phyloP scores from a whole-genome alignment of 805 yeast species.

The Naumovozyma baii region DNA sequence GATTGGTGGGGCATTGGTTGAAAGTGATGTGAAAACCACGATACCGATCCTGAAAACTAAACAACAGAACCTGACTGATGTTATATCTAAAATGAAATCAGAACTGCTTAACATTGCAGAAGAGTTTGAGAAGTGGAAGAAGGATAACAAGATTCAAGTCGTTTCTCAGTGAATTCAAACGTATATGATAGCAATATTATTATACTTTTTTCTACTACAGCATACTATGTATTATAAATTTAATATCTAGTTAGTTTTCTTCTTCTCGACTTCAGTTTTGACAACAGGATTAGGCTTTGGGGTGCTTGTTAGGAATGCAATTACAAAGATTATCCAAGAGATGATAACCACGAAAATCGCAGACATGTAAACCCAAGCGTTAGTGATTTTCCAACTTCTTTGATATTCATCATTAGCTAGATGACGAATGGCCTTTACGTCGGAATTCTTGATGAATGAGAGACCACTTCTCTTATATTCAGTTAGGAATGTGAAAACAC shows the following conservation, averaged over 20 bases:
- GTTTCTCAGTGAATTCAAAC: slow-evolving; percentile 17
- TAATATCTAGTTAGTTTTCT: too few species aligned
- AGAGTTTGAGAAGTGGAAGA: slow-evolving; percentile 29
- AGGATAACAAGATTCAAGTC: slow-evolving; percentile 29
- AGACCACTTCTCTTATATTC: slow-evolving; percentile 74
- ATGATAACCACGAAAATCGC: slow-evolving; percentile 58
- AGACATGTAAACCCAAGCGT: slow-evolving; percentile 83
- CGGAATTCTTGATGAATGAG: slow-evolving; percentile 53
- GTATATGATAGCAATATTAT: too few species aligned
- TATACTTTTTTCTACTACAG: too few species aligned
- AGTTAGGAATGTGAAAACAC: slow-evolving; percentile 79
- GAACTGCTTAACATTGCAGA: slow-evolving; percentile 24
- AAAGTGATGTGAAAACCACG: slow-evolving; percentile 72
- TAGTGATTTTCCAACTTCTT: slow-evolving; percentile 86
- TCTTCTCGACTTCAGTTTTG: too few species aligned
- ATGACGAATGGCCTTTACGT: slow-evolving; percentile 79
- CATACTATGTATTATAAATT: too few species aligned
- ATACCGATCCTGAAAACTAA: slow-evolving; percentile 52
- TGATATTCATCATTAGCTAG: slow-evolving; percentile 91
- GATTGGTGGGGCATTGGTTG: slow-evolving; percentile 89
- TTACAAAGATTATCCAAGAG: slow-evolving; percentile 73
- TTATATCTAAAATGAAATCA: slow-evolving; percentile 23
- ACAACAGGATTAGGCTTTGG: too few species aligned
- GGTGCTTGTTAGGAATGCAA: slow-evolving; percentile 39
- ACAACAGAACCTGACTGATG: slow-evolving; percentile 34